Conservation (phyloP, 2,329 filamentous ascomycete species). For the Dendrostoma leiphaemia region DNA sequence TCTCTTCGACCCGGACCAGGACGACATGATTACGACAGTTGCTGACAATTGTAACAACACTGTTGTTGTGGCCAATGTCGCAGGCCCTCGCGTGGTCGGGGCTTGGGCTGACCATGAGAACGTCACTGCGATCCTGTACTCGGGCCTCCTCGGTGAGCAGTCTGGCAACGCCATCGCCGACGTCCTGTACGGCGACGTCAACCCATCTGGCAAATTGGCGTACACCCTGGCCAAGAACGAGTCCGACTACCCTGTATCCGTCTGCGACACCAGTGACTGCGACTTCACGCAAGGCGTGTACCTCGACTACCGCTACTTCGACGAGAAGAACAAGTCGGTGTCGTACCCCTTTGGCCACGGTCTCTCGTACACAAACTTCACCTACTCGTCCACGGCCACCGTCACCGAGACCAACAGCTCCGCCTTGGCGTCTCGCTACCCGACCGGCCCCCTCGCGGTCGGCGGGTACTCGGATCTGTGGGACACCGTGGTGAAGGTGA, state of each 20-base stretch:
- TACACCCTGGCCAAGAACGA: constrained; percentile 55
- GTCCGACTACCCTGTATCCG: constrained; percentile 49
- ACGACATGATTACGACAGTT: constrained; percentile 58
- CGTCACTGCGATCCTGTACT: constrained; percentile 60
- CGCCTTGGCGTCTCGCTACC: neutral
- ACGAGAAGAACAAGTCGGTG: constrained; percentile 47
- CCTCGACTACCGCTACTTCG: constrained; percentile 58
- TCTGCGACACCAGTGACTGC: constrained; percentile 16
- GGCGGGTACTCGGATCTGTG: constrained; percentile 33
- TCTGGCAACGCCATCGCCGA: constrained; percentile 60
- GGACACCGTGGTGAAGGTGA: constrained; percentile 38
- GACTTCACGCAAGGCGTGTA: constrained; percentile 20
- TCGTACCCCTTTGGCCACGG: constrained; percentile 54
- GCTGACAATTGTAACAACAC: constrained; percentile 64
- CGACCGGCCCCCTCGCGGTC: neutral
- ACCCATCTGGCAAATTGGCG: constrained; percentile 55
- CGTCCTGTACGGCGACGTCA: constrained; percentile 58
- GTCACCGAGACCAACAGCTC: neutral
- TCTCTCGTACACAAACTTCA: constrained; percentile 33
- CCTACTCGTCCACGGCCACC: too few relatives aligned
- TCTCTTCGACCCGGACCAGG: constrained; percentile 29
- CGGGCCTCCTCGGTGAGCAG: constrained; percentile 60
- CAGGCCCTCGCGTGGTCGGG: constrained; percentile 58
- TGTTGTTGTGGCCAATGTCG: constrained; percentile 64
- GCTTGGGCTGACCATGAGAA: constrained; percentile 57